Evolutionary conservation across 108 stramenopile species (phyloP).

Genomic region (Phaeodactylum tricornutum): DNA sequence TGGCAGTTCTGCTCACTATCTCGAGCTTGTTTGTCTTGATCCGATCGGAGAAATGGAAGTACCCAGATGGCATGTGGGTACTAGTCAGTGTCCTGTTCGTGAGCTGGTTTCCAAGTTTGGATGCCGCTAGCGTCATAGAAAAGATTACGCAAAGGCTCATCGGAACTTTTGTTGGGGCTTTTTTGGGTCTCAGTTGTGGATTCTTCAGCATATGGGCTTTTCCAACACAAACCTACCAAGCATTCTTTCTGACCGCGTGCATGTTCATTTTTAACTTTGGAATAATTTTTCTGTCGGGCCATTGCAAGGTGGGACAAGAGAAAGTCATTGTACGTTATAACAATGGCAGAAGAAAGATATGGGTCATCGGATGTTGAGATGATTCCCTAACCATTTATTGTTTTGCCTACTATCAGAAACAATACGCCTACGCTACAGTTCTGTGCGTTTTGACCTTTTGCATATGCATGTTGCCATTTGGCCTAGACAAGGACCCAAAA

Average conservation of each 20-base stretch:
- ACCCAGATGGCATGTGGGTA: slow-evolving; percentile 25
- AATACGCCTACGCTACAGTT: slow-evolving; percentile 19
- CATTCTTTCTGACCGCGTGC: slow-evolving; percentile 10
- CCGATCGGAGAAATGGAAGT: background rate
- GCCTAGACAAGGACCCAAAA: slow-evolving; percentile 7
- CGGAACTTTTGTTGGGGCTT: slow-evolving; percentile 23
- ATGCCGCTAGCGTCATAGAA: slow-evolving; percentile 25
- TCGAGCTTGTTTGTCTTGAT: slow-evolving; percentile 18
- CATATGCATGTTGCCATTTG: slow-evolving; percentile 21
- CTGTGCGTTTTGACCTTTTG: slow-evolving; percentile 20
- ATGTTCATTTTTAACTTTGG: slow-evolving; percentile 10
- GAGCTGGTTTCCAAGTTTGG: slow-evolving; percentile 22
- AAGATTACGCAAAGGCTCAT: slow-evolving; percentile 18
- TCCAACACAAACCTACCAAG: slow-evolving; percentile 1
- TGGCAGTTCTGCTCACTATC: slow-evolving; percentile 9
- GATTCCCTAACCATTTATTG: too few species aligned
- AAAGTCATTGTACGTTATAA: too few species aligned
- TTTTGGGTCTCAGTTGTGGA: slow-evolving; percentile 14
- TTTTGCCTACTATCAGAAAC: too few species aligned
- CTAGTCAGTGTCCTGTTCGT: slow-evolving; percentile 20
- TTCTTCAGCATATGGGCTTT: slow-evolving; percentile 7
- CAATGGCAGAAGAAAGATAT: too few species aligned
- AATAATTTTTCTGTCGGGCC: slow-evolving; percentile 9
- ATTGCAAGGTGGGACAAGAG: too few species aligned
- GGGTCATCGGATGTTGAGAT: too few species aligned